These are phyloP conservation scores for Pharus latifolius DNA, from an alignment of 176 grass and related monocot genomes.

Conservation along the genomic window DNA sequence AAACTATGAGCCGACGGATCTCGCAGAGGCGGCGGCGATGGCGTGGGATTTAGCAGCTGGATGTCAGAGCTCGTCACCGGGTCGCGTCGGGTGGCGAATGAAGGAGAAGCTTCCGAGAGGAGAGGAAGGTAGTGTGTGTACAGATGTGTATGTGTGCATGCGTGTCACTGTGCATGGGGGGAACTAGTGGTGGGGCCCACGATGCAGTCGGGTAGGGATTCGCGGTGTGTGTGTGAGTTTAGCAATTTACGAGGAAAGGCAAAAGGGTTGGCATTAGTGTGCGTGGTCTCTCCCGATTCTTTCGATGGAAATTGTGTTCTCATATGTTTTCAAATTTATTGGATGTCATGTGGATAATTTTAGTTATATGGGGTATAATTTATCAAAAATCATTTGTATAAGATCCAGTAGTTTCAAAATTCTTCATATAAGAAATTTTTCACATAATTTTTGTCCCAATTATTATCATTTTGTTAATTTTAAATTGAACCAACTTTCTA, in stretches of 20 bases:
- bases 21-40: background rate
- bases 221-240: slow-evolving; percentile 6
- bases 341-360: too few relatives aligned
- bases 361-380: too few relatives aligned
- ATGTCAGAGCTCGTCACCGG: background rate
- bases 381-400: too few relatives aligned
- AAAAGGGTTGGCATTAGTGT: background rate
- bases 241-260: too few relatives aligned
- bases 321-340: too few relatives aligned
- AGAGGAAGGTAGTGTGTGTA: slow-evolving; percentile 6
- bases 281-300: too few relatives aligned
- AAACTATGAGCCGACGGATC: background rate
- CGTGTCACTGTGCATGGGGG: background rate
- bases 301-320: too few relatives aligned
- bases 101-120: slow-evolving; percentile 28
- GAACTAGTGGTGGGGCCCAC: background rate
- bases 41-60: background rate
- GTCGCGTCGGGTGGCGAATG: background rate
- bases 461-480: too few relatives aligned
- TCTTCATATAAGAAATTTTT: too few relatives aligned
- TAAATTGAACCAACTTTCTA: too few relatives aligned
- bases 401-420: too few relatives aligned
- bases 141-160: background rate
- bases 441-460: too few relatives aligned
- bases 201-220: background rate